Evolutionary conservation across 257 asterid species (phyloP), one percentile per base, ranked within the genome.

Genomic region (Gentiana straminea): DNA sequence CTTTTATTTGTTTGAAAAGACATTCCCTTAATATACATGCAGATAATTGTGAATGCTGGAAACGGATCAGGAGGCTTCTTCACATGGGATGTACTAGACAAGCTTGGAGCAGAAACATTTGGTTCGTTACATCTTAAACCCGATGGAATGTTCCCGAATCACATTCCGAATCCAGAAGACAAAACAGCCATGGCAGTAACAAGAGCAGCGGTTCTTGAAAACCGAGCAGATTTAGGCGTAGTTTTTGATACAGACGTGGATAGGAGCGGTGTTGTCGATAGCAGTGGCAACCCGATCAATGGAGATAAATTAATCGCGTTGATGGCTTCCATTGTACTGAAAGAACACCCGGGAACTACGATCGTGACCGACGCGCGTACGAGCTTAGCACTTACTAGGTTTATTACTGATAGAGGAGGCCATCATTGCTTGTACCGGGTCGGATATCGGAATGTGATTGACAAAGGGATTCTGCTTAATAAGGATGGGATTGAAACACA

Each of bases 11-110:
- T 24, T 24, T 24, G 24, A 24, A 24, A 24, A 24, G 24, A 0
- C 24, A 24, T 24, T 24, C 24, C 24, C 24, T 24, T 24, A 24
- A 24, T 24, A 24, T 24, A 24, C 24, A 45, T 67, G 76, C 89
- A 90, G 94, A 86, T 90, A 74, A 80, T 86, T 4, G 97, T 90
- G 37, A 90, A 90, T 57, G 94, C 97, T 50, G 97, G 97, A 49
- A 90, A 90, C 51, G 97, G 97, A 49, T 90, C 97, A 7, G 97
- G 96, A 57, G 96, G 97, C 1, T 90, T 90, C 81, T 90, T 86
- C 81, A 90, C 97, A 1, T 90, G 83, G 84, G 89, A 80, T 45
- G 97, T 90, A 7, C 57, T 90, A 7, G 97, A 90, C 80, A 84
- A 77, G 76, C 88, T 90, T 0, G 96, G 97, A 55, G 97, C 97